Evolutionary conservation across 169 alveolate genomes (phyloP), one percentile per base, ranked within the genome.

Genomic region (Perkinsus olseni): DNA sequence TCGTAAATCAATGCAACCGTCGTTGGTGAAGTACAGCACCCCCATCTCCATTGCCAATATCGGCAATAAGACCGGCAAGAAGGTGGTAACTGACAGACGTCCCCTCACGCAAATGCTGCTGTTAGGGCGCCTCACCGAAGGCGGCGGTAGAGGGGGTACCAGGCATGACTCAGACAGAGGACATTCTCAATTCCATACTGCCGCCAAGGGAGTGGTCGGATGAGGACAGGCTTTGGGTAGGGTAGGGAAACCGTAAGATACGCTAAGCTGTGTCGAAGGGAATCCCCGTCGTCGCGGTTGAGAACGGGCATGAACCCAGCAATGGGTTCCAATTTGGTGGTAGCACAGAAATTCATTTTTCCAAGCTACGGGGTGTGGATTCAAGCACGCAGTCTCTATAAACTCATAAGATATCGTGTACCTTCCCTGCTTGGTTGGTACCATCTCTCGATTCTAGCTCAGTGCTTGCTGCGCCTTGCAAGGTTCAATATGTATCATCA

Each of bases 171-270:
- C 96, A 95, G 93, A 97, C 97, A 91, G 98, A 97, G 94, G 99
- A 98, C 94, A 97, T 97, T 50, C 96, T 98, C 91, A 97, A 97
- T 95, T 96, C 98, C 82, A 97, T 97, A 74, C 95, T 98, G 91
- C 99, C 99, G 21, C 99, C 99, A 31, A 96, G 98, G 94, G 99
- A 97, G 93, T 96, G 96, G 94, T 96, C 97, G 39, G 99, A 98
- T 91, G 96, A 96, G 91, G 98, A 98, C 39, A 95, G 97, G 94
- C 96, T 97, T 0, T 98, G 99, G 99, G 98, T 93, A 74, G 17
- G 82, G 17, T 13, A 17, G 24, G 62, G 62, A 45, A n/a, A 40
- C 50, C 50, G 11, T 6, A 40, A 40, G 50, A 40, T 40, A 62
- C 82, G 82, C 31, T 62, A n/a, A n/a, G 6, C 50, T 11, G 24